These are phyloP conservation scores for Schizochytrium sp. DNA, from an alignment of 108 stramenopile genomes.

Conservation along the genomic window DNA sequence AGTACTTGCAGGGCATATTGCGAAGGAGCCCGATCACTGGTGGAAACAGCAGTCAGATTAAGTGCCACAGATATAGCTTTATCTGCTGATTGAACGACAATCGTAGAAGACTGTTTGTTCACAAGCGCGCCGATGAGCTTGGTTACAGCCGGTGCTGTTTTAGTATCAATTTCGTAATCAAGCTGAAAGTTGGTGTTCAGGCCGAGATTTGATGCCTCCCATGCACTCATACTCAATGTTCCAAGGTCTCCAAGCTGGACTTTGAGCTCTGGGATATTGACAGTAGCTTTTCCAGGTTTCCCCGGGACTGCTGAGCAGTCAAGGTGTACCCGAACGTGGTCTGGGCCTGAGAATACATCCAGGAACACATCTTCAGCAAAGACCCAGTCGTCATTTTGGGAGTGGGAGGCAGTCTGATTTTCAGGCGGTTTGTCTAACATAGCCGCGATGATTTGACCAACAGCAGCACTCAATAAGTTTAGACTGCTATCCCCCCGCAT, in stretches of 20 bases:
- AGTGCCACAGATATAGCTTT: background rate
- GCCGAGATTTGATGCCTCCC: background rate
- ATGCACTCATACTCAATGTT: background rate
- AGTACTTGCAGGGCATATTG: slow-evolving; percentile 2
- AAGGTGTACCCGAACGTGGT: background rate
- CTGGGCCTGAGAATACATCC: slow-evolving; percentile 21
- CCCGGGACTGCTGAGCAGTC: background rate
- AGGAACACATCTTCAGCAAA: slow-evolving; percentile 16
- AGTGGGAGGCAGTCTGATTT: background rate
- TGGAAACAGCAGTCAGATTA: slow-evolving; percentile 7
- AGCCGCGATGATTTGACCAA: background rate
- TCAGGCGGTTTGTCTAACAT: background rate
- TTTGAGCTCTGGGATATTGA: background rate
- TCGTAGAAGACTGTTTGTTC: background rate
- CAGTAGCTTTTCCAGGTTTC: background rate
- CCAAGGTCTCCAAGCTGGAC: background rate
- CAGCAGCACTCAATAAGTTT: background rate
- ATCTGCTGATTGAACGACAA: background rate
- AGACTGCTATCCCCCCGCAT: slow-evolving; percentile 11
- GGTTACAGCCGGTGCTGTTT: background rate
- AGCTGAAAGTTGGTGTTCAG: background rate
- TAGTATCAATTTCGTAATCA: background rate
- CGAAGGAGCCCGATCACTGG: background rate
- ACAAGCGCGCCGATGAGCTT: background rate
- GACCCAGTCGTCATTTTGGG: background rate